A percentile compares a stretch with the other conserved stretches of the same genome.
These are phyloP conservation scores for Globisporangium megalacanthum DNA, from an alignment of 352 stramenopile genomes.

Conservation along the genomic window DNA sequence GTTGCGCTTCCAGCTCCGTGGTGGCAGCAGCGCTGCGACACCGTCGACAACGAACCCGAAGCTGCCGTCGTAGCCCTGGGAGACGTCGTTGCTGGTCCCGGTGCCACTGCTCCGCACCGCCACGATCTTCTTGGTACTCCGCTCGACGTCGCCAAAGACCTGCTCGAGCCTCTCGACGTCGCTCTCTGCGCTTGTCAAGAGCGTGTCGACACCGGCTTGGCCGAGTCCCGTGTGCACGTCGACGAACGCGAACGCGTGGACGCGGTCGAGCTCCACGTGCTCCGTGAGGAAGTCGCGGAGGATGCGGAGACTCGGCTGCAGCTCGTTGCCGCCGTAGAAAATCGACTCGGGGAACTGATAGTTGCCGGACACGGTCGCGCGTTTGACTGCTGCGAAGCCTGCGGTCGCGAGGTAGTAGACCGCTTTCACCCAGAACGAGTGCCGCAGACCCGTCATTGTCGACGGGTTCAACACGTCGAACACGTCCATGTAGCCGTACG, in stretches of 20 bases:
- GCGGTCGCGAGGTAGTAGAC: conserved; percentile 26
- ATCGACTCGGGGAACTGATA: conserved; percentile 83
- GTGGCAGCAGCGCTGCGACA: conserved; percentile 21
- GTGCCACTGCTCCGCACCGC: conserved; percentile 13
- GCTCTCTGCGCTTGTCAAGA: conserved; percentile 28
- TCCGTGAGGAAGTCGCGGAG: conserved; percentile 58
- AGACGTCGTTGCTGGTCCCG: conserved; percentile 23
- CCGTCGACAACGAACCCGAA: conserved; percentile 38
- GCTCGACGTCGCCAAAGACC: conserved; percentile 22
- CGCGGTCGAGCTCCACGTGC: conserved; percentile 32
- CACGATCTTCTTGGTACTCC: neutral
- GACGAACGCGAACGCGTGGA: conserved; percentile 67
- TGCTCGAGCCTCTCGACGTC: neutral
- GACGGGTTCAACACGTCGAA: conserved; percentile 64
- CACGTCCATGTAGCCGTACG: conserved; percentile 71
- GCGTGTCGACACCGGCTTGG: conserved; percentile 46
- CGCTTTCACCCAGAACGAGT: conserved; percentile 50
- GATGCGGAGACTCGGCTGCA: conserved; percentile 60
- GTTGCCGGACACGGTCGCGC: conserved; percentile 83
- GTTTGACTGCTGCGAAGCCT: conserved; percentile 64
- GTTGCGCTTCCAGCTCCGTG: neutral
- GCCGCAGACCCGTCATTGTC: conserved; percentile 1
- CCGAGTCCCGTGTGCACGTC: conserved; percentile 94
- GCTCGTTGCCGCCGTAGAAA: conserved; percentile 81
- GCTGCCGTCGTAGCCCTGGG: conserved; percentile 50